Evolutionary conservation across 441 rosid species (phyloP).

Genomic region (Jatropha podagrica): DNA sequence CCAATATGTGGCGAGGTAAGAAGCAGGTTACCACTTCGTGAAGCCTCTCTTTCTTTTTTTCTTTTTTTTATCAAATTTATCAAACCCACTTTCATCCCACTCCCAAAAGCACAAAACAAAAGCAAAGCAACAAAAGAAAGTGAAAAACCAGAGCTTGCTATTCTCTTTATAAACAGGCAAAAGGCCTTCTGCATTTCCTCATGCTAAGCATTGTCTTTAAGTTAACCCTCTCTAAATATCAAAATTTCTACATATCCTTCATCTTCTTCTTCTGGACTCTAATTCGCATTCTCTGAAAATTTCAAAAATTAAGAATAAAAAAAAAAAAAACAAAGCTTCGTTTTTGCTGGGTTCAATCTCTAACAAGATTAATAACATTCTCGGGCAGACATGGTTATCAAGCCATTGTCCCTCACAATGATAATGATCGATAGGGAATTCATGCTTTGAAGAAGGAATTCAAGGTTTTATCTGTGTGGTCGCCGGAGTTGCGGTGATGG

Average conservation of each 20-base stretch:
- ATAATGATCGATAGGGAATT: slow-evolving; percentile 2
- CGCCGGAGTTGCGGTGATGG: no score
- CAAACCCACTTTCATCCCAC: slow-evolving; percentile 20
- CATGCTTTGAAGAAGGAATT: no score
- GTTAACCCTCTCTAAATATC: background rate
- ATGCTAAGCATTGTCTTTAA: background rate
- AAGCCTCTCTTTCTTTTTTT: slow-evolving; percentile 12
- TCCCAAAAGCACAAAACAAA: slow-evolving; percentile 7
- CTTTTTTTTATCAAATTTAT: background rate
- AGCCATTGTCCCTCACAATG: background rate
- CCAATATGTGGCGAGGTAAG: background rate
- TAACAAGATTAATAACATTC: slow-evolving; percentile 51
- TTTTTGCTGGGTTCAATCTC: slow-evolving; percentile 48
- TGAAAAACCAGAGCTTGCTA: background rate
- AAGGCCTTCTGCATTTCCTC: slow-evolving; percentile 1
- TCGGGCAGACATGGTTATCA: slow-evolving; percentile 16
- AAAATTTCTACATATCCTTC: background rate
- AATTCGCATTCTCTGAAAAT: background rate
- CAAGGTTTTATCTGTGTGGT: no score
- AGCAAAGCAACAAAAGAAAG: background rate
- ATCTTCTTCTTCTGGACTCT: background rate
- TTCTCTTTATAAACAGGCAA: slow-evolving; percentile 9
- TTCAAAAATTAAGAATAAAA: background rate
- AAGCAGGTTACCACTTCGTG: slow-evolving; percentile 14
- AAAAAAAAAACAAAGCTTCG: slow-evolving; percentile 58